Base-by-base conservation (phyloP, 805 yeast species). In the Saturnispora galanensis region DNA sequence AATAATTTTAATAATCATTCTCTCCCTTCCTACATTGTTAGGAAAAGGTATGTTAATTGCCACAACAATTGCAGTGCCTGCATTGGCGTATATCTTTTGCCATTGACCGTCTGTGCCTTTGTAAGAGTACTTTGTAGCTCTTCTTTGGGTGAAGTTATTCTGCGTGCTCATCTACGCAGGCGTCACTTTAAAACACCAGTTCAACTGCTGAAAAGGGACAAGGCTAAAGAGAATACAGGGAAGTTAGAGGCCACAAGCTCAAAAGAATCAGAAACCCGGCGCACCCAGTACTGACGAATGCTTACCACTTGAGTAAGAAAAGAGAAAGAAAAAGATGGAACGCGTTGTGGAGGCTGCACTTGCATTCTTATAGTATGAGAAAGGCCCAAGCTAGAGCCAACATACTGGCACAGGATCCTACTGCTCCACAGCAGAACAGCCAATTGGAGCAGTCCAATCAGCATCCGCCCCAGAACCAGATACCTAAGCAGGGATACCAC, bases 331-430 rank as follows among this genome's bases (percentile, higher is more conserved):
- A 21, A 21, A 21, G n/a, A 26, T 33, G 16, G 4, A 33, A 35
- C 44, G 44, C 44, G 39, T 41, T 15, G 13, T 10, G 7, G 8
- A 21, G 26, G 26, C 26, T 21, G 8, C 26, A 21, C 26, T 21
- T 21, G 26, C 6, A 21, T 11, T 26, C 13, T 16, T 12, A n/a
- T 21, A 10, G 13, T 12, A 50, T 50, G 51, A 54, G 46, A 13
- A 56, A 54, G 37, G 46, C 59, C 31, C 57, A 56, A 21, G 7
- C 57, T 1, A 54, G 60, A 38, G 56, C 57, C 17, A 50, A 57
- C 42, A 45, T 57, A 5, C 30, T 57, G 38, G 52, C 46, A 9
- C 46, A 50, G 41, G 59, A 53, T 13, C 36, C 41, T 4, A 18
- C 46, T 9, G 40, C 46, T 5, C 46, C 46, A 13, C 38, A 32